Percentiles rank a stretch among this genome's conserved stretches.
Evolutionary conservation across 192 early-diverging fungal genomes (phyloP).

Genomic region (Gigaspora rosea): DNA sequence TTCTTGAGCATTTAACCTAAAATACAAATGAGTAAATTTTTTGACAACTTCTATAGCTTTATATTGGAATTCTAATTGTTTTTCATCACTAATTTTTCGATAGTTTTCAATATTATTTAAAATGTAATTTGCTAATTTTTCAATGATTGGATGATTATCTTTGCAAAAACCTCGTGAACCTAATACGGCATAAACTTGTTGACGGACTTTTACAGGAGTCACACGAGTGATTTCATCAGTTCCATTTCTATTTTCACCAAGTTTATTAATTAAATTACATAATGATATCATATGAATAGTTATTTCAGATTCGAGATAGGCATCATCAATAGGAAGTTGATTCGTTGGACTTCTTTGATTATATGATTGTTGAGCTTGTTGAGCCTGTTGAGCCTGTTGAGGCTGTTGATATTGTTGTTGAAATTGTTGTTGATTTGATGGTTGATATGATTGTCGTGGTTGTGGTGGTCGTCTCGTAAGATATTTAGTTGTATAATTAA

Average conservation of each 20-base stretch:
- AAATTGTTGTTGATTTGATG: background rate
- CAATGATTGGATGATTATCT: slow-evolving; percentile 23
- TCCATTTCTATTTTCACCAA: slow-evolving; percentile 10
- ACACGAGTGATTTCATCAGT: slow-evolving; percentile 19
- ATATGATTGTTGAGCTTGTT: background rate
- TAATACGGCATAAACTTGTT: slow-evolving; percentile 29
- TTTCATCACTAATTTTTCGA: slow-evolving; percentile 15
- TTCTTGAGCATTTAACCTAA: slow-evolving; percentile 33
- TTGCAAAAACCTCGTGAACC: slow-evolving; percentile 28
- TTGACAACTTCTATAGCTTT: background rate
- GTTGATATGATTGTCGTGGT: background rate
- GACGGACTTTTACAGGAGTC: slow-evolving; percentile 27
- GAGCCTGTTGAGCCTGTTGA: background rate
- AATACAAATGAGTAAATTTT: slow-evolving; percentile 21
- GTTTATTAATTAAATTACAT: background rate
- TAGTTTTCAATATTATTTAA: background rate
- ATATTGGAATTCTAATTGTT: background rate
- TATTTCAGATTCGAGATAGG: slow-evolving; percentile 22
- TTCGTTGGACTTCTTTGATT: background rate
- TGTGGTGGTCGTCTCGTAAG: too few species aligned
- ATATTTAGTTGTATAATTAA: background rate
- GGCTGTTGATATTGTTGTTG: background rate
- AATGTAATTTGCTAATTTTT: background rate
- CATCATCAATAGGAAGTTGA: background rate
- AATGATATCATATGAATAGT: background rate